Base-by-base conservation (phyloP, 371 early-diverging fungal genomes). In the Rhizopus stolonifer region DNA sequence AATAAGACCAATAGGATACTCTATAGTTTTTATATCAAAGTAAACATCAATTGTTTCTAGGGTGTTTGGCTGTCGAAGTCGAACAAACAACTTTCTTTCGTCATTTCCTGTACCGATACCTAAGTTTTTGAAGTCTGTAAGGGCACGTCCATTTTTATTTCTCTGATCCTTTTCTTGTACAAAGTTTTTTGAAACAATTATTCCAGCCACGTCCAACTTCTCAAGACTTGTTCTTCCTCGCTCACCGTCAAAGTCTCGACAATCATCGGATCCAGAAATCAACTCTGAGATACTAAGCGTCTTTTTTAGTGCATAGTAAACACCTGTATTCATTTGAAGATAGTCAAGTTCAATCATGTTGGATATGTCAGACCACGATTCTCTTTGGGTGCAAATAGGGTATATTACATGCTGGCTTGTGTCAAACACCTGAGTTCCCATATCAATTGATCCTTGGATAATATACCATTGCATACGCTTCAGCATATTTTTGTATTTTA, bases 1-100 rank as follows among this genome's bases (percentile, higher is more conserved):
- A 0, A 76, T 32, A 3, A 72, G 3, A 0, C 76, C 72, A 1
- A 61, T 22, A 4, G 70, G 65, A 49, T 67, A 72, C 2, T 44
- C 47, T 3, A 42, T 42, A 8, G 46, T 25, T 4, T 44, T 34
- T 3, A 56, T 18, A 17, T 64, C 54, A 17, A 72, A 38, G 32
- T 68, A 72, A 10, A 76, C 46, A 17, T 63, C 65, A 2, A 72
- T 26, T 0, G 59, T 54, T 21, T 70, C 57, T 8, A 67, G 43
- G 0, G 55, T 61, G 33, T 69, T 52, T 0, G 31, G 45, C 23
- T 69, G 63, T 2, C 76, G 56, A 9, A 76, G 4, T 6, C 65
- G 60, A 7, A 72, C 19, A 17, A 56, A 66, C 0, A 75, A 50
- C 18, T 40, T 49, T 1, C 71, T 64, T 2, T 36, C 21, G 1